Evolutionary conservation across 441 rosid genomes (phyloP), one percentile per base, ranked within the genome.

Genomic region (Populus hybrid): DNA sequence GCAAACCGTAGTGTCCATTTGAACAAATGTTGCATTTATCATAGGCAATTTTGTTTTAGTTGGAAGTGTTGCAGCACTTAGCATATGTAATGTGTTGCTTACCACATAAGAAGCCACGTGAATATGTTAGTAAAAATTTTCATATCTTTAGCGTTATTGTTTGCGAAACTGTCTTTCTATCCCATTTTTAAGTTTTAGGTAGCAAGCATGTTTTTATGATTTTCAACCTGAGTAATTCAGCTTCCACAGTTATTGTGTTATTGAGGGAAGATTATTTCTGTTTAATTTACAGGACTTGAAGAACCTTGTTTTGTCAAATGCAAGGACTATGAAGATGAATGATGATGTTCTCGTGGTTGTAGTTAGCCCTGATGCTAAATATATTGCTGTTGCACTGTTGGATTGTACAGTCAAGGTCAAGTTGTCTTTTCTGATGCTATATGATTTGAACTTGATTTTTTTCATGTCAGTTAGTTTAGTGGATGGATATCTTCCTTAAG

Each of bases 401-500:
- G 95, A 96, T 87, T 89, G 89, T 87, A 96, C 97, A 23, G 98
- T 96, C 87, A 93, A 94, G 98, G 99, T 96, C 74, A 74, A 75
- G 36, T 32, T 38, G 71, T 70, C 69, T 74, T 72, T 50, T 8
- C 57, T 46, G 10, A 35, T 46, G 57, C 57, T 46, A 20, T 26
- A 72, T 70, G 23, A 26, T 24, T 63, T 21, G 18, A 11, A 50
- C 57, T 26, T 35, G 16, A 21, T 28, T 68, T 28, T 12, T 21
- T 36, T 38, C 64, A 16, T 10, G 46, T 67, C 34, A 40, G 46
- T 67, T 23, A 20, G 20, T 50, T 68, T 74, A 46, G 18, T 46
- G 24, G 38, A 46, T 53, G 57, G 64, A 24, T 75, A 53, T 82
- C 21, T 70, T 73, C 35, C 59, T 63, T 57, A 32, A 50, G 67